A percentile compares a stretch with the other conserved stretches of the same genome.
Conservation (phyloP, 192 early-diverging fungal genomes). For the Entomortierella chlamydospora region DNA sequence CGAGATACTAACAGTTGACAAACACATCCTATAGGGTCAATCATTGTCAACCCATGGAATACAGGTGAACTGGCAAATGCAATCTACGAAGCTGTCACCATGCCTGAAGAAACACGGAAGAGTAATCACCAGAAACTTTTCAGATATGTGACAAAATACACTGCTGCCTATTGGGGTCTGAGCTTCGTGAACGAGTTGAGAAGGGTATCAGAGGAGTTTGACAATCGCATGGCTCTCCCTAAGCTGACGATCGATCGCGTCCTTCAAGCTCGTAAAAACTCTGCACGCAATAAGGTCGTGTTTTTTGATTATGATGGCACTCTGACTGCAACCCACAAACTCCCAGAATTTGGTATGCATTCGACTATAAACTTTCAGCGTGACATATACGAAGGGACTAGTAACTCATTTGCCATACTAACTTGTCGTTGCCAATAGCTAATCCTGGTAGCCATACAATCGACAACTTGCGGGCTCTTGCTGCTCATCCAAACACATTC, state of each 20-base stretch:
- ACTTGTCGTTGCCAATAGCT: too few species aligned
- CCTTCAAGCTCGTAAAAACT: slow-evolving; percentile 62
- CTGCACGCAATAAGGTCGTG: slow-evolving; percentile 80
- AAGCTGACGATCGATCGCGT: slow-evolving; percentile 68
- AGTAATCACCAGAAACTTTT: slow-evolving; percentile 91
- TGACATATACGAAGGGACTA: not conserved
- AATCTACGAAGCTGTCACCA: slow-evolving; percentile 91
- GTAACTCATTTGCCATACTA: too few species aligned
- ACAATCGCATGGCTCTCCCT: slow-evolving; percentile 70
- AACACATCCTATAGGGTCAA: slow-evolving; percentile 69
- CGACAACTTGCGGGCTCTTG: slow-evolving; percentile 74
- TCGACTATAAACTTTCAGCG: not conserved
- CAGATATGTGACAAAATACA: slow-evolving; percentile 96
- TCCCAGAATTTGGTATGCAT: slow-evolving; percentile 84
- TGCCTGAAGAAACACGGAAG: slow-evolving; percentile 84
- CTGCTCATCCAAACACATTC: slow-evolving; percentile 80
- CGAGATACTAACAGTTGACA: not conserved
- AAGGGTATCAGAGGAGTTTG: slow-evolving; percentile 66
- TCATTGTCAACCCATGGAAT: slow-evolving; percentile 99
- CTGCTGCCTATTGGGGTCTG: slow-evolving; percentile 96
- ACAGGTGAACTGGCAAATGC: slow-evolving; percentile 94
- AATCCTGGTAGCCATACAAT: slow-evolving; percentile 83
- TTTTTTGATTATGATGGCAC: slow-evolving; percentile 99
- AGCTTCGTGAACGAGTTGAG: slow-evolving; percentile 93
- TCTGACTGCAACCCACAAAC: slow-evolving; percentile 82